These are phyloP conservation scores for Ceratocystis cacaofunesta DNA, from an alignment of 2,329 filamentous ascomycete species.

Conservation along the genomic window DNA sequence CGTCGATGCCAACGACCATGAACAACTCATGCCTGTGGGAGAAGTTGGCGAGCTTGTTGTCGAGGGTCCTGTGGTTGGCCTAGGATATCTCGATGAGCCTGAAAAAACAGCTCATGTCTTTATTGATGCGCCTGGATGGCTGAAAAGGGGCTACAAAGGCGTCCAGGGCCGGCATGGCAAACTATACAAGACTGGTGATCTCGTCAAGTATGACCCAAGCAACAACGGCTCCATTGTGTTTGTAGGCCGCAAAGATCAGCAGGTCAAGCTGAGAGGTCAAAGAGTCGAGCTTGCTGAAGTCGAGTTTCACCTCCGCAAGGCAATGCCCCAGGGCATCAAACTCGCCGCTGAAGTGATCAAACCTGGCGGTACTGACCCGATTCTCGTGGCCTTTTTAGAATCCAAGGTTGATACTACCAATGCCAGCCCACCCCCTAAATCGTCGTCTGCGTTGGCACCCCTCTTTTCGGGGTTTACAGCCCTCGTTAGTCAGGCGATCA, in stretches of 20 bases:
- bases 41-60: conserved; percentile 39
- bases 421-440: conserved; percentile 18
- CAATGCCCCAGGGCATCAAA: conserved; percentile 29
- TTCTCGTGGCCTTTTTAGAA: conserved; percentile 31
- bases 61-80: conserved; percentile 45
- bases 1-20: conserved; percentile 33
- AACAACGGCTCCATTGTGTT: conserved; percentile 40
- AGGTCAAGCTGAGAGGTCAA: conserved; percentile 52
- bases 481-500: conserved; percentile 23
- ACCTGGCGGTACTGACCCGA: conserved; percentile 30
- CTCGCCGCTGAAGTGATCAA: conserved; percentile 36
- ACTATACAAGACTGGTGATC: conserved; percentile 46
- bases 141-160: conserved; percentile 27
- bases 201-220: conserved; percentile 39
- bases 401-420: conserved; percentile 24
- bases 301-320: conserved; percentile 34
- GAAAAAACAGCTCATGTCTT: conserved; percentile 44
- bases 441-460: conserved; percentile 21
- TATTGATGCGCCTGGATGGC: conserved; percentile 40
- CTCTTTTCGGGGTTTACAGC: conserved; percentile 23
- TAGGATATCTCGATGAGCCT: conserved; percentile 44
- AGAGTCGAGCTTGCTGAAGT: conserved; percentile 46
- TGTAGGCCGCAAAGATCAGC: conserved; percentile 50
- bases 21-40: conserved; percentile 34
- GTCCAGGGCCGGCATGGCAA: conserved; percentile 28